Evolutionary conservation across 495 filamentous ascomycete species (phyloP).

Genomic region (Tuber calosporum): DNA sequence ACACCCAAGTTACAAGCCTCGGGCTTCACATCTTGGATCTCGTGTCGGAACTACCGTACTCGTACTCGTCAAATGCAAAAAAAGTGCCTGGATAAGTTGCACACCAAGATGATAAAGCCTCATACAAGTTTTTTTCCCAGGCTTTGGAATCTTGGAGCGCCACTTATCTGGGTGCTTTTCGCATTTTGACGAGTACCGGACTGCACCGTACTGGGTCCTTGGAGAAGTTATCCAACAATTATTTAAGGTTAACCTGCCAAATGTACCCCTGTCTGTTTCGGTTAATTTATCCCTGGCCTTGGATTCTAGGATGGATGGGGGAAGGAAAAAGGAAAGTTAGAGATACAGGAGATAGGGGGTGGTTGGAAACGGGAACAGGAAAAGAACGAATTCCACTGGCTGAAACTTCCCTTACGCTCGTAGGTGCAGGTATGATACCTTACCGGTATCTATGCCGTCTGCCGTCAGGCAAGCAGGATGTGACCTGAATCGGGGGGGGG

Average conservation of each 20-base stretch:
- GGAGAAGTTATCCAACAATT: too few relatives aligned
- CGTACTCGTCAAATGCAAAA: too few relatives aligned
- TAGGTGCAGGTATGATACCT: slow-evolving; percentile 2
- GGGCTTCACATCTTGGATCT: not conserved
- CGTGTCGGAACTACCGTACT: not conserved
- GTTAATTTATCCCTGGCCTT: too few relatives aligned
- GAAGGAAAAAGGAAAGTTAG: not conserved
- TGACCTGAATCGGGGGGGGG: too few relatives aligned
- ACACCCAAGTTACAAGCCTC: not conserved
- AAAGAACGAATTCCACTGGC: not conserved
- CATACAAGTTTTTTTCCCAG: too few relatives aligned
- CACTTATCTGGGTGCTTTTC: too few relatives aligned
- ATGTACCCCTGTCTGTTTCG: too few relatives aligned
- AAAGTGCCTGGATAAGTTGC: too few relatives aligned
- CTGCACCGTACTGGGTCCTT: not conserved
- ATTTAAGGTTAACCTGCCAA: too few relatives aligned
- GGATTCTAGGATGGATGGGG: not conserved
- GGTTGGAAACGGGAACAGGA: not conserved
- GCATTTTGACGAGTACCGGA: too few relatives aligned
- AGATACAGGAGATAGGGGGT: not conserved
- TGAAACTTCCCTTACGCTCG: not conserved
- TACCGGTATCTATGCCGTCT: not conserved
- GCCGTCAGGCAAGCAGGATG: not conserved
- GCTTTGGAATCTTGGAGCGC: too few relatives aligned
- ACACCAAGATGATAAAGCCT: too few relatives aligned